Percentiles rank a stretch among this genome's conserved stretches.
phyloP scores from a whole-genome alignment of 805 yeast species.

The Cephaloascus fragrans region DNA sequence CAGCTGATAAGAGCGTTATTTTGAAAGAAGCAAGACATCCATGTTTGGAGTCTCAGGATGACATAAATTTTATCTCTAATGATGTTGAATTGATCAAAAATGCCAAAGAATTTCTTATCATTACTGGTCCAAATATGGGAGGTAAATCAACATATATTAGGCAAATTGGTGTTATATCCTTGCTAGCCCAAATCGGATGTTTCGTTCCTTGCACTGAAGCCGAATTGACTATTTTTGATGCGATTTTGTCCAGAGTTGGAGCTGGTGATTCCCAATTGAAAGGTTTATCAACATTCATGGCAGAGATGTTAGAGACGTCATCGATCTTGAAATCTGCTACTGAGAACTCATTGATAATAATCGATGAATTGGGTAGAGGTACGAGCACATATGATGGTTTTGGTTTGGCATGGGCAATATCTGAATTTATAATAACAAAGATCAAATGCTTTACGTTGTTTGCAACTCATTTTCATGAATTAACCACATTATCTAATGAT shows the following conservation, averaged over 20 bases:
- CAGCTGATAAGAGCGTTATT: slow-evolving; percentile 33
- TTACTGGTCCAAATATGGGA: slow-evolving; percentile 97
- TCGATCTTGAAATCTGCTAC: slow-evolving; percentile 78
- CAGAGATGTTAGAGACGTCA: slow-evolving; percentile 93
- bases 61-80: slow-evolving; percentile 81
- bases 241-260: slow-evolving; percentile 93
- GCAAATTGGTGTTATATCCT: slow-evolving; percentile 78
- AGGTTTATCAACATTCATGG: slow-evolving; percentile 94
- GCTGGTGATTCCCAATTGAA: slow-evolving; percentile 97
- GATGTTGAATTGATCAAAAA: slow-evolving; percentile 62
- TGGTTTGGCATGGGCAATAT: slow-evolving; percentile 95
- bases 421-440: slow-evolving; percentile 68
- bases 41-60: slow-evolving; percentile 87
- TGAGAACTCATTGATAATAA: slow-evolving; percentile 67
- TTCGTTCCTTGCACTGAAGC: slow-evolving; percentile 77
- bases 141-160: slow-evolving; percentile 92
- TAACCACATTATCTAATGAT: slow-evolving; percentile 67
- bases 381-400: slow-evolving; percentile 92
- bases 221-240: slow-evolving; percentile 78
- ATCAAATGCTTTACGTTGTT: slow-evolving; percentile 75
- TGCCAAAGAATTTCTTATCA: slow-evolving; percentile 61
- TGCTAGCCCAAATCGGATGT: slow-evolving; percentile 85
- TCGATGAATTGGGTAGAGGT: slow-evolving; percentile 95
- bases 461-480: slow-evolving; percentile 97
- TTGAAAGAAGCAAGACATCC: slow-evolving; percentile 87